Evolutionary conservation across 2,329 filamentous ascomycete species (phyloP), one percentile per base, ranked within the genome.

Genomic region (Apiospora saccharicola): DNA sequence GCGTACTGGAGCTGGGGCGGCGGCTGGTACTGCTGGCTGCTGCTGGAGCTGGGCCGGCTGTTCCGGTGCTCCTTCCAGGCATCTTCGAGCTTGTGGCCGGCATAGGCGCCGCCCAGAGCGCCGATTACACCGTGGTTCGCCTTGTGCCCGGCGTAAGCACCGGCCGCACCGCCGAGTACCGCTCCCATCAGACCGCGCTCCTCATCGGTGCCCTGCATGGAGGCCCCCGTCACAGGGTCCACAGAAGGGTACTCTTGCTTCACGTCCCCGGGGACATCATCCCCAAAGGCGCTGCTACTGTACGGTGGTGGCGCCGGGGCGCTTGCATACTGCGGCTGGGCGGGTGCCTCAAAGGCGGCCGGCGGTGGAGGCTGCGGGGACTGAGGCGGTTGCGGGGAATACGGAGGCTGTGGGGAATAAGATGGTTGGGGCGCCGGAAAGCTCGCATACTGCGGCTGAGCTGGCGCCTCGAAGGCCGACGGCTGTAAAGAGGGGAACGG

Each of bases 71-170:
- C 57, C 19, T 64, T 64, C 57, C 34, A 41, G 19, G 57, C 57
- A 71, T 86, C 85, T 75, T 86, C 83, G 7, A 83, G 80, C 70
- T 86, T 78, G 73, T 82, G 83, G 68, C 85, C 85, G 8, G 84
- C 79, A 74, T 86, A 83, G 49, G 85, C 85, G 51, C 85, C 85
- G 72, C 83, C 85, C 46, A 86, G 79, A 8, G 84, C 82, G 72
- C 85, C 85, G 68, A 86, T 81, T 76, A 86, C 78, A 34, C 85
- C 85, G 78, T 86, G 85, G 75, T 83, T 80, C 74, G 81, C 84
- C 78, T 86, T 83, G 80, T 85, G 83, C 71, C 85, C 85, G 30
- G 80, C 82, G 68, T 81, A 86, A 37, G 82, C 84, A 71, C 85
- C 85, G n/a, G 83, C 81, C 7, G 83, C 79, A 75, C 84, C 85